A percentile compares a stretch with the other conserved stretches of the same genome.
These are phyloP conservation scores for Alternaria sp. DNA, from an alignment of 2,329 filamentous ascomycete species.

Conservation along the genomic window DNA sequence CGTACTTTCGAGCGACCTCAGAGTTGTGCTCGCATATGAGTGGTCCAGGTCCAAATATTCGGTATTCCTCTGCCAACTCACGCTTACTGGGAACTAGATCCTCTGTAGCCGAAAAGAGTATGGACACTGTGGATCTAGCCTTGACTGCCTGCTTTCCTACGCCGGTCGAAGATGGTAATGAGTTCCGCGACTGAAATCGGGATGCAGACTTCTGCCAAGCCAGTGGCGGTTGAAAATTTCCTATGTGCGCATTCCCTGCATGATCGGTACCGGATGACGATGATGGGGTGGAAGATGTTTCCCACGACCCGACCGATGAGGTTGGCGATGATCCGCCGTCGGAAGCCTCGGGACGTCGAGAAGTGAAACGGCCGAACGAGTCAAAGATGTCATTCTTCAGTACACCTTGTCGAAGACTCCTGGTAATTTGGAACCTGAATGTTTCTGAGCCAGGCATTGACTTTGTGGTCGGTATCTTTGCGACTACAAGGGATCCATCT, in stretches of 20 bases:
- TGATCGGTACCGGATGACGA: conserved; percentile 49
- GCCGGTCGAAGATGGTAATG: conserved; percentile 46
- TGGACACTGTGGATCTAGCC: conserved; percentile 74
- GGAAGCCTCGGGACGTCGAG: conserved; percentile 28
- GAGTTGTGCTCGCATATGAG: conserved; percentile 87
- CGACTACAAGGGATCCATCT: conserved; percentile 62
- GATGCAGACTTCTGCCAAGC: conserved; percentile 61
- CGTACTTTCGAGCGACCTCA: conserved; percentile 74
- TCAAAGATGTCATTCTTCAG: conserved; percentile 65
- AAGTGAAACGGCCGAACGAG: conserved; percentile 63
- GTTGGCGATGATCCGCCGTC: conserved; percentile 35
- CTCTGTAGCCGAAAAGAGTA: conserved; percentile 69
- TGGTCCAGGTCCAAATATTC: conserved; percentile 82
- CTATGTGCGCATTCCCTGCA: conserved; percentile 52
- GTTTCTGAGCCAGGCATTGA: conserved; percentile 33
- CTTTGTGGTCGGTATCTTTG: conserved; percentile 57
- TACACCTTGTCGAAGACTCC: conserved; percentile 33
- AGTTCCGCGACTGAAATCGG: conserved; percentile 64
- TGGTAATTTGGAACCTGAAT: conserved; percentile 40
- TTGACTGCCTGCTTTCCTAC: conserved; percentile 44
- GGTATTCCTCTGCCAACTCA: conserved; percentile 79
- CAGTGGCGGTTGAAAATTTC: conserved; percentile 58
- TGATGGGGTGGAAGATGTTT: conserved; percentile 49
- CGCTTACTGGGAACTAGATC: conserved; percentile 79
- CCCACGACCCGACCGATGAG: conserved; percentile 46